phyloP scores from a whole-genome alignment of 2,329 filamentous ascomycete species.

The Blastomyces emzantsi region DNA sequence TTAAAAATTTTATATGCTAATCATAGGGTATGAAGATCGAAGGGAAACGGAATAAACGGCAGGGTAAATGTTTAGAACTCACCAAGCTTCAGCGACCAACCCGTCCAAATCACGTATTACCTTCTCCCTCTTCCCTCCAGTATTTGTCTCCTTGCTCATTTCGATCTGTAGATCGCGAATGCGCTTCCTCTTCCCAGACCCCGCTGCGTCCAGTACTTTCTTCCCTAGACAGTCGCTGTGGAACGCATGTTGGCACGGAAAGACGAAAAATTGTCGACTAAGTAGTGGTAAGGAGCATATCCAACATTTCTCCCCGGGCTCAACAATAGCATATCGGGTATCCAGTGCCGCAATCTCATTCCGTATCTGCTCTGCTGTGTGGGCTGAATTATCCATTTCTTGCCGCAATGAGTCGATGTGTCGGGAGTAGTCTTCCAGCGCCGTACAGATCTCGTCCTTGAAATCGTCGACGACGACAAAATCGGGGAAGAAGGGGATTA shows the following conservation, averaged over 20 bases:
- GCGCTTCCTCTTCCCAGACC: slow-evolving; percentile 62
- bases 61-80: slow-evolving; percentile 27
- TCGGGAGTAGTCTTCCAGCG: slow-evolving; percentile 84
- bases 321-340: slow-evolving; percentile 87
- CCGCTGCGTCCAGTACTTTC: slow-evolving; percentile 73
- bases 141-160: slow-evolving; percentile 65
- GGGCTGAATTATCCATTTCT: slow-evolving; percentile 92
- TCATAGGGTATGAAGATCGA: background rate
- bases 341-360: slow-evolving; percentile 78
- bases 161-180: slow-evolving; percentile 81
- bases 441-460: slow-evolving; percentile 93
- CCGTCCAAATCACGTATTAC: slow-evolving; percentile 83
- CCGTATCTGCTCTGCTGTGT: slow-evolving; percentile 84
- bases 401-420: slow-evolving; percentile 81
- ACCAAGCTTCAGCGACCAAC: slow-evolving; percentile 87
- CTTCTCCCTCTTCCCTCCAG: slow-evolving; percentile 64
- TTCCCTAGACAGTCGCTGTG: slow-evolving; percentile 89
- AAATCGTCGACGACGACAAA: slow-evolving; percentile 99
- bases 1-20: background rate
- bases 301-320: slow-evolving; percentile 91
- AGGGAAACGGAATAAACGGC: background rate
- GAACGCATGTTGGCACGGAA: slow-evolving; percentile 96
- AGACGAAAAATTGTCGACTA: slow-evolving; percentile 92
- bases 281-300: slow-evolving; percentile 77
- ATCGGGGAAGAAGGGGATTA: slow-evolving; percentile 97